Evolutionary conservation across 2,329 filamentous ascomycete genomes (phyloP).

Genomic region (Emmonsiellopsis sp.): DNA sequence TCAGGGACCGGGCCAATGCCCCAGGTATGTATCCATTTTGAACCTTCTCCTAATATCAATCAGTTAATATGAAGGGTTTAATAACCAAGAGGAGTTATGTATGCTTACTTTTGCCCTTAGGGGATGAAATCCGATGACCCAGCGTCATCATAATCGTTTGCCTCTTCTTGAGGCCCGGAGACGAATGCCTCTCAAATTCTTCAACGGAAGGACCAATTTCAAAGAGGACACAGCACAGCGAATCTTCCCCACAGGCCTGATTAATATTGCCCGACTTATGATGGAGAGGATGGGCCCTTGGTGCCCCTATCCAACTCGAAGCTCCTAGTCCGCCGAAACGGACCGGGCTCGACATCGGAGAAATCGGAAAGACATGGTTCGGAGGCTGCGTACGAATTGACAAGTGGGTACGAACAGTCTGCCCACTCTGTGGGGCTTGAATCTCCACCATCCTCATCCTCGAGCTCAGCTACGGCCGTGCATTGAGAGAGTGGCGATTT

Average conservation of each 20-base stretch:
- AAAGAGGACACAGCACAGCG: not conserved
- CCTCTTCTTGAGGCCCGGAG: too few species aligned
- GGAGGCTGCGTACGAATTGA: not conserved
- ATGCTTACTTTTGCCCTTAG: too few species aligned
- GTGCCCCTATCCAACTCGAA: not conserved
- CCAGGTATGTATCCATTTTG: too few species aligned
- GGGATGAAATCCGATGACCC: too few species aligned
- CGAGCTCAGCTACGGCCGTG: not conserved
- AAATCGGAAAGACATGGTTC: not conserved
- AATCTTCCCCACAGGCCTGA: not conserved
- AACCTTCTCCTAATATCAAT: too few species aligned
- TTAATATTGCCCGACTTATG: not conserved
- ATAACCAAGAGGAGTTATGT: too few species aligned
- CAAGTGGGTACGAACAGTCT: not conserved
- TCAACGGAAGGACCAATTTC: too few species aligned
- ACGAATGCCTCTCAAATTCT: too few species aligned
- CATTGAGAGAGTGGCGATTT: constrained; percentile 3
- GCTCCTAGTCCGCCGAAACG: not conserved
- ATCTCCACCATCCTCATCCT: not conserved
- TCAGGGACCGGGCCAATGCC: too few species aligned
- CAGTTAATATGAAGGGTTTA: too few species aligned
- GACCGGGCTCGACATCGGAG: not conserved
- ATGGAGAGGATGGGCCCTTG: not conserved
- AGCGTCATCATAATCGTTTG: too few species aligned
- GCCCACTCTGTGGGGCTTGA: not conserved